Base-by-base conservation (phyloP, 345 rosid genomes). In the Corchorus capsularis region DNA sequence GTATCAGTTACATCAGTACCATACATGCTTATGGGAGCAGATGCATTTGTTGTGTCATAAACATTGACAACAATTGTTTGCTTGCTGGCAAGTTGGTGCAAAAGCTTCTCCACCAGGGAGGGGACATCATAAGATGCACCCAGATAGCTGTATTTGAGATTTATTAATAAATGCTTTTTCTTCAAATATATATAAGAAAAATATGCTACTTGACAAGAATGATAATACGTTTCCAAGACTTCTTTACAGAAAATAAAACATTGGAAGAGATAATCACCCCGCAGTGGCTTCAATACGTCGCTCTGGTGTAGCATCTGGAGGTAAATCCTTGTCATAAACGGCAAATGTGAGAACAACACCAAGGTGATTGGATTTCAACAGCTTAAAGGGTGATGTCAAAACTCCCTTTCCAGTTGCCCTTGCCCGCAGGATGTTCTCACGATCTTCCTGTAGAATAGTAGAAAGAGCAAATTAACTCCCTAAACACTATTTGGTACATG, bases 81-180 rank as follows among this genome's bases (percentile, higher is more conserved):
- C 82, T 92, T 92, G 88, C 99, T 88, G 45, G 98, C 97, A 79
- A 95, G 98, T 83, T 95, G 99, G 73, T 88, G 94, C 83, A 95
- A 89, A 75, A 93, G 97, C 85, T 92, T 93, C 87, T 95, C 94
- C 83, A 95, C 99, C 69, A 95, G 84, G 14, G 97, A 95, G 56
- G 96, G 98, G 69, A 95, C 90, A 88, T 95, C 99, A 83, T 95
- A 95, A 64, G 99, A 90, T 70, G 98, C 99, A 56, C 99, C 99
- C 8, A 93, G 86, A 82, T 95, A 95, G 83, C 99, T 95, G 78
- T 52, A 79, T 56, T 75, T n/a, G 49, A 69, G 62, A n/a, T 49
- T 20, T 20, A 74, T 16, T 50, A 55, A 39, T 74, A 12, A 72
- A 53, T 39, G 69, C 39, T 1, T 47, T 32, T 22, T 47, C 56